These are phyloP conservation scores for Domatiomyces catenatus DNA, from an alignment of 2,329 filamentous ascomycete species.

Conservation along the genomic window DNA sequence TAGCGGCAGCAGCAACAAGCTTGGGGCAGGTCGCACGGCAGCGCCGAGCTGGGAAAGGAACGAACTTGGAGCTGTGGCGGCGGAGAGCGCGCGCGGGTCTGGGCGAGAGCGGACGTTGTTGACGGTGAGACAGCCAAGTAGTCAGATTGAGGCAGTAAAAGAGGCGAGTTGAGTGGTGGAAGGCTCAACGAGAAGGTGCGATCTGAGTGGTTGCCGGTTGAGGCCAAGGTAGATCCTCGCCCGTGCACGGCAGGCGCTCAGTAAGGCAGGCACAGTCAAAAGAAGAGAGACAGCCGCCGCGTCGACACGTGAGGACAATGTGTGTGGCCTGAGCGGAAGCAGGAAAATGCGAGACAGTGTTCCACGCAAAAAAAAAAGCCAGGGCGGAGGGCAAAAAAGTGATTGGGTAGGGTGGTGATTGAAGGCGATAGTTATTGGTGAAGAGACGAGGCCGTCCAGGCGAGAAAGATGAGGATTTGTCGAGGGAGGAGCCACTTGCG, in stretches of 20 bases:
- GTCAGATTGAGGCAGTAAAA: background rate
- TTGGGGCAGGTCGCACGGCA: background rate
- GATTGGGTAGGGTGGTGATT: background rate
- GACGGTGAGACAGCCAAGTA: background rate
- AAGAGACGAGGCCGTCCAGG: background rate
- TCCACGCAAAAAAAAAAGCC: background rate
- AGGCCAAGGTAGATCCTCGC: background rate
- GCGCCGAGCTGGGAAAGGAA: background rate
- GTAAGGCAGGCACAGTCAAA: background rate
- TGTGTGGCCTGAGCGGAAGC: background rate
- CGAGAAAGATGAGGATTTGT: background rate
- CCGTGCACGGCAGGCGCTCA: background rate
- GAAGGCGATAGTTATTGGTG: background rate
- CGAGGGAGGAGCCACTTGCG: background rate
- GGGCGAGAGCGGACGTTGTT: background rate
- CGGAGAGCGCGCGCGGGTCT: background rate
- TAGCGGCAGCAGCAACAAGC: background rate
- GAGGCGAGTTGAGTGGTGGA: background rate
- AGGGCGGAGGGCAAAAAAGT: background rate
- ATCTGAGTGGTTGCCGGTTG: background rate
- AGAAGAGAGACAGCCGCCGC: no score
- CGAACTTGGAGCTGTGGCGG: background rate
- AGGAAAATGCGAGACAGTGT: background rate
- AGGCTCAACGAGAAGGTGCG: background rate
- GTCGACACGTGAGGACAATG: background rate